Percentiles rank a stretch among this genome's conserved stretches.
These are phyloP conservation scores for Eragrostis tef DNA, from an alignment of 202 grass and related monocot species.

Conservation along the genomic window DNA sequence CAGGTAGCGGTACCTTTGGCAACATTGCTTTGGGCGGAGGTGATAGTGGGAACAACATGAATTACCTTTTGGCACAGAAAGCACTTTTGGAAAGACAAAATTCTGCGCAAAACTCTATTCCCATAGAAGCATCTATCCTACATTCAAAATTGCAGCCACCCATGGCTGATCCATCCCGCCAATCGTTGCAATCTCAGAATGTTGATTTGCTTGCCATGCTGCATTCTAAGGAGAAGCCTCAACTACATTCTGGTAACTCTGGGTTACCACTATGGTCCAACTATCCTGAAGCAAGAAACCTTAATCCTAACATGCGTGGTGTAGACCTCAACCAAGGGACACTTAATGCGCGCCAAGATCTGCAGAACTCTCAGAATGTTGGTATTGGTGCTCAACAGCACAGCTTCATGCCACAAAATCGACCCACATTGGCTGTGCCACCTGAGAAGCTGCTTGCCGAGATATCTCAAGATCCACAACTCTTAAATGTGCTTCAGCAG, in stretches of 20 bases:
- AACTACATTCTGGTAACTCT: conserved; percentile 49
- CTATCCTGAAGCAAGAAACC: conserved; percentile 60
- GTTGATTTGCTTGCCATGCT: conserved; percentile 85
- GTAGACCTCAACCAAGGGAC: conserved; percentile 55
- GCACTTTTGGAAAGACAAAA: conserved; percentile 83
- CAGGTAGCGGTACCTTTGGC: conserved; percentile 61
- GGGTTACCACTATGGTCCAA: conserved; percentile 63
- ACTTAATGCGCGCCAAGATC: conserved; percentile 60
- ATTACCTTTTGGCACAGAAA: conserved; percentile 83
- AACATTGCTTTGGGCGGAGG: conserved; percentile 49
- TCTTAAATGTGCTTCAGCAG: conserved; percentile 74
- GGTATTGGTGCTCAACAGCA: conserved; percentile 61
- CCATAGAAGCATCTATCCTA: conserved; percentile 56
- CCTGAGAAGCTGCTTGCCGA: conserved; percentile 67
- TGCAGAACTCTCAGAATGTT: conserved; percentile 69
- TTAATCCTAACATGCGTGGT: conserved; percentile 48
- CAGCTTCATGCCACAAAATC: conserved; percentile 64
- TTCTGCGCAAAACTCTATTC: conserved; percentile 57
- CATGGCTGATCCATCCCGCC: conserved; percentile 59
- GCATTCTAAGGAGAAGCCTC: conserved; percentile 75
- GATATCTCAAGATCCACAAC: conserved; percentile 82
- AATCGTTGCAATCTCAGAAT: conserved; percentile 67
- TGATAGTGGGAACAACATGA: conserved; percentile 59
- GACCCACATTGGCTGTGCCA: conserved; percentile 53
- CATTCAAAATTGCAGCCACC: conserved; percentile 70